Evolutionary conservation across 371 early-diverging fungal genomes (phyloP), one percentile per base, ranked within the genome.

Genomic region (Mucor lusitanicus): DNA sequence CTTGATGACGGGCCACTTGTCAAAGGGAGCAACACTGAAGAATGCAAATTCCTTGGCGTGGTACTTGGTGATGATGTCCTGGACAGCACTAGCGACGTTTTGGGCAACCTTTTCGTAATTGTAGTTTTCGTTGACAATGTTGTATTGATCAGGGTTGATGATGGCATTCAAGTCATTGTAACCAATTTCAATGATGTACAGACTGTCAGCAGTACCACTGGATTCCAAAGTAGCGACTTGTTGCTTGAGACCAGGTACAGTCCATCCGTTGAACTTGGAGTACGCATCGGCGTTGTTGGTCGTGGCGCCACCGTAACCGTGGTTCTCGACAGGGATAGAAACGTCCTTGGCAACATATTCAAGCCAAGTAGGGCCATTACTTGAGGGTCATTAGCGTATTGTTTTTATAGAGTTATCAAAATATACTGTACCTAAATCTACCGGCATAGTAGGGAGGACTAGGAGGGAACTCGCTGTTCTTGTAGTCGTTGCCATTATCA

Each of bases 361-460:
- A 25, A 79, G 46, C 85, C 86, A 90, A 32, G 84, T 77, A 33
- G 86, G 87, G 19, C 86, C 85, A 68, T 87, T 88, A 13, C n/a
- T n/a, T n/a, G n/a, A n/a, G n/a, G n/a, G n/a, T n/a, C n/a, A n/a
- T n/a, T n/a, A n/a, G n/a, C n/a, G n/a, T n/a, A n/a, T n/a, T n/a
- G n/a, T n/a, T n/a, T n/a, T n/a, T n/a, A n/a, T n/a, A n/a, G n/a
- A n/a, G n/a, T n/a, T n/a, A n/a, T n/a, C n/a, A n/a, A n/a, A n/a
- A n/a, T n/a, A n/a, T n/a, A n/a, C n/a, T n/a, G n/a, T n/a, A n/a
- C n/a, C n/a, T n/a, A n/a, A n/a, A n/a, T n/a, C n/a, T n/a, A n/a
- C n/a, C n/a, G n/a, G n/a, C n/a, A n/a, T n/a, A n/a, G n/a, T n/a
- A n/a, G n/a, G n/a, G n/a, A n/a, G n/a, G n/a, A n/a, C 30, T 30